Base-by-base conservation (phyloP, 202 grass and related monocot species). In the Dendrocalamus latiflorus region DNA sequence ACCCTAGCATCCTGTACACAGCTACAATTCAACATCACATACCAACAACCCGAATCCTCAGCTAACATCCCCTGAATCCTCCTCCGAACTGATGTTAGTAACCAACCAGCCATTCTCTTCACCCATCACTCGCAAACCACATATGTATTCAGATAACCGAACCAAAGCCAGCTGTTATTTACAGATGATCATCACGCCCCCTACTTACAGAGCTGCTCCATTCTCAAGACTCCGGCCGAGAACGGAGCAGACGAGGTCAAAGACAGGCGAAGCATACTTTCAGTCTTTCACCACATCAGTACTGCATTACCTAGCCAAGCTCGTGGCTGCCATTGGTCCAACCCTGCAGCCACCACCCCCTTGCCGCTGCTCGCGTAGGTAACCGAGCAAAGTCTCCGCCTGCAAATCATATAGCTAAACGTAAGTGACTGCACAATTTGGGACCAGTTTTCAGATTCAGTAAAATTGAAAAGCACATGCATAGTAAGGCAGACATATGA, bases 351-450 rank as follows among this genome's bases (percentile, higher is more conserved):
- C 72, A 17, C 57, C 80, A 17, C 58, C 85, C 0, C 89, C 93
- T 61, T 95, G 88, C n/a, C 89, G 76, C 65, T 95, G 93, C 77
- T 98, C 89, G 1, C 95, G 81, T 77, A 98, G 47, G 59, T 93
- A 95, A 34, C 83, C 76, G 24, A 98, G 95, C 80, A 98, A 92
- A 59, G 83, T 93, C 75, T 90, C 95, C 13, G 95, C 87, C 95
- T 98, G 93, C 51, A 83, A 86, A 71, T 81, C 51, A 78, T 16
- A 74, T 12, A 73, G 65, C 4, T 72, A 57, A 83, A 34, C 15
- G 30, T 90, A 18, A n/a, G n/a, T n/a, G n/a, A n/a, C n/a, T n/a
- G n/a, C n/a, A n/a, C n/a, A n/a, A n/a, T n/a, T n/a, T n/a, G n/a
- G n/a, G n/a, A n/a, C n/a, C n/a, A n/a, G n/a, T n/a, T n/a, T n/a